These are phyloP conservation scores for Naganishia cerealis DNA, from an alignment of 1,284 basidiomycete species.

Conservation along the genomic window DNA sequence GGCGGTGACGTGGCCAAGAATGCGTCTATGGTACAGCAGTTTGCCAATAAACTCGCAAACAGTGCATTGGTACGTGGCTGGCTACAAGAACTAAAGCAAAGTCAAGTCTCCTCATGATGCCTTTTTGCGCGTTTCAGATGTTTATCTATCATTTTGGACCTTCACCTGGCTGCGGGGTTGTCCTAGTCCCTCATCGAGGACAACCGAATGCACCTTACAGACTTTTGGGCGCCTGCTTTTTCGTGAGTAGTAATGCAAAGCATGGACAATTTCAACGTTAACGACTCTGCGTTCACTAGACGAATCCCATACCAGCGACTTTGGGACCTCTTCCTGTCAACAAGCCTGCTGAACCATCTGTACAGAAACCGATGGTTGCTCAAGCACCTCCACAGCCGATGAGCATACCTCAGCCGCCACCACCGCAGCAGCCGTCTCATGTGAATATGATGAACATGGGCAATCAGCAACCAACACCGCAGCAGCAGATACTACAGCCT, in stretches of 20 bases:
- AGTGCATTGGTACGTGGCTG: conserved; percentile 18
- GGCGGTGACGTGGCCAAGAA: conserved; percentile 23
- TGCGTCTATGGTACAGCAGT: conserved; percentile 15
- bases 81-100: too few species aligned
- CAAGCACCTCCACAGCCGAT: neutral
- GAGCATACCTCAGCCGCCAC: neutral
- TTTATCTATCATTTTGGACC: conserved; percentile 32
- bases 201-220: conserved; percentile 15
- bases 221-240: conserved; percentile 31
- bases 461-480: neutral
- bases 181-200: conserved; percentile 26
- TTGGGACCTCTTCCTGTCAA: conserved; percentile 18
- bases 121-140: conserved; percentile 13
- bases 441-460: conserved; percentile 16
- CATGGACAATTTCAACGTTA: neutral
- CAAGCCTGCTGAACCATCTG: conserved; percentile 4
- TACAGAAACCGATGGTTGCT: neutral
- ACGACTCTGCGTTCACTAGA: neutral
- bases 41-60: conserved; percentile 32
- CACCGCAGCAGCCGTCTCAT: neutral
- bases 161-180: conserved; percentile 21
- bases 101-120: neutral
- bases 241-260: conserved; percentile 14
- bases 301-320: conserved; percentile 16
- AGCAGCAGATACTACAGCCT: conserved; percentile 3